Evolutionary conservation across 140 eudicot species (phyloP).

Genomic region (Ambrosia hybrid): DNA sequence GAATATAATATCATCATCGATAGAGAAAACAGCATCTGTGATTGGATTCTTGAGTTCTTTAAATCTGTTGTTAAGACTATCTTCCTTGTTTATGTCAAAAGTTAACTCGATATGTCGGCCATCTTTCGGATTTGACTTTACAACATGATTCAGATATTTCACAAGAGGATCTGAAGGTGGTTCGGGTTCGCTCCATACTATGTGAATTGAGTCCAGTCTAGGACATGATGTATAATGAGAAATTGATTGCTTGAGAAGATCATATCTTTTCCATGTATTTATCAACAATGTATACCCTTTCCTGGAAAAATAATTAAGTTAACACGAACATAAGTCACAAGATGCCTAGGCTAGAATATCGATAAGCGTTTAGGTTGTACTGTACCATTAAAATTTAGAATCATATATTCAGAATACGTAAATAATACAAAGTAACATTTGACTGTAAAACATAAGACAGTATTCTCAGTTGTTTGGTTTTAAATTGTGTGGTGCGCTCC

Average conservation of each 20-base stretch:
- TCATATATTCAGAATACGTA: not conserved
- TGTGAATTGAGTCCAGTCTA: constrained; percentile 75
- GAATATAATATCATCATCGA: constrained; percentile 86
- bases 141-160: constrained; percentile 51
- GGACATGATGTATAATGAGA: constrained; percentile 86
- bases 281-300: constrained; percentile 79
- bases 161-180: constrained; percentile 74
- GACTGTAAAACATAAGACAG: constrained; percentile 1
- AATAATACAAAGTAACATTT: not conserved
- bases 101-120: constrained; percentile 65
- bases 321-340: not conserved
- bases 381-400: not conserved
- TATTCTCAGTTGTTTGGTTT: too few relatives aligned
- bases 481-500: too few relatives aligned
- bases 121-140: constrained; percentile 47
- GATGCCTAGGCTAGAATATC: not conserved
- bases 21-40: constrained; percentile 82
- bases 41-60: constrained; percentile 73
- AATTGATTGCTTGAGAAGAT: constrained; percentile 84
- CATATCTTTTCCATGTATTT: constrained; percentile 94
- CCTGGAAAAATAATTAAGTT: constrained; percentile 41
- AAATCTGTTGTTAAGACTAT: constrained; percentile 88
- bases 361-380: not conserved
- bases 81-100: constrained; percentile 82
- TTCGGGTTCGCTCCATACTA: constrained; percentile 93